Percentiles rank a stretch among this genome's conserved stretches.
Evolutionary conservation across 441 rosid species (phyloP).

Genomic region (Adansonia grandidieri): DNA sequence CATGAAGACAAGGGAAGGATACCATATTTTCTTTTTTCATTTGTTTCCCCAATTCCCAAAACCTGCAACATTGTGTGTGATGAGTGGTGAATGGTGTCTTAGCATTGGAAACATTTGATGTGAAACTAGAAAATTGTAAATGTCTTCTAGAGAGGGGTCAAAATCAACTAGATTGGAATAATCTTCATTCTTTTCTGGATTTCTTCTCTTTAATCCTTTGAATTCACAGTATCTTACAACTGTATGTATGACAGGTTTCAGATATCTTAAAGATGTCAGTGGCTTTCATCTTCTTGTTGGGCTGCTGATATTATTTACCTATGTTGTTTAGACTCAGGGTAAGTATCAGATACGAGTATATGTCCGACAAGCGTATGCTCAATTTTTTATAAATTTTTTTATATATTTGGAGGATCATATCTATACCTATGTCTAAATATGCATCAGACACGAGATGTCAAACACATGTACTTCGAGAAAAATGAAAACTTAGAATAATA

Average conservation of each 20-base stretch:
- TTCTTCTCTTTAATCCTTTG: neutral
- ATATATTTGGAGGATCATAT: no score
- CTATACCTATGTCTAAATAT: no score
- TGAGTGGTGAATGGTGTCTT: neutral
- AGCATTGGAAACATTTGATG: neutral
- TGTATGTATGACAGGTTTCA: constrained; percentile 2
- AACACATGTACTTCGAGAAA: no score
- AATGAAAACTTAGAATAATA: no score
- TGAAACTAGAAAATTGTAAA: neutral
- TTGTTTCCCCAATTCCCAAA: neutral
- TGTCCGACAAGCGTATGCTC: no score
- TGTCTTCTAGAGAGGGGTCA: neutral
- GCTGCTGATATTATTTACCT: neutral
- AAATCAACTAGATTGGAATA: neutral
- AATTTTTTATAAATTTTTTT: no score
- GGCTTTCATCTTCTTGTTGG: neutral
- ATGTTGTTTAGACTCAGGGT: no score
- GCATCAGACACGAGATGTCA: no score
- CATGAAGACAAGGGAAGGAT: no score
- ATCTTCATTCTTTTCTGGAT: neutral
- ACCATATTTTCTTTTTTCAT: neutral
- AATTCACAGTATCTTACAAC: neutral
- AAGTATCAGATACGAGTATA: no score
- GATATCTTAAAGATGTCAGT: neutral
- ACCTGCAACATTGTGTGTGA: neutral